Evolutionary conservation across 768 basidiomycete species (phyloP).

Genomic region (Tricholoma furcatifolium): DNA sequence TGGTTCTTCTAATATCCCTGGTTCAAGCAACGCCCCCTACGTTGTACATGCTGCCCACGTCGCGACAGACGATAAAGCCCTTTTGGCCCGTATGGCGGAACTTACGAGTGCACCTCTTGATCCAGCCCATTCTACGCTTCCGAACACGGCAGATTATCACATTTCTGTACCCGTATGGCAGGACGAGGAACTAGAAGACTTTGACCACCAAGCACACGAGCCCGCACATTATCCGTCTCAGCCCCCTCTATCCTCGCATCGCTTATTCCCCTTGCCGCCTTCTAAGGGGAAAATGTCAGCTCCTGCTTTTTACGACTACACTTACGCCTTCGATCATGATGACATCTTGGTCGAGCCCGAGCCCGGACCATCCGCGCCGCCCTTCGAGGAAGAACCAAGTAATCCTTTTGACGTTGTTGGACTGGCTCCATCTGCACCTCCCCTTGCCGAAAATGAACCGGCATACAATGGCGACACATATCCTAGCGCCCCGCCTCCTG

Average conservation of each 20-base stretch:
- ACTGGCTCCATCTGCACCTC: slow-evolving; percentile 46
- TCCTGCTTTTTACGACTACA: slow-evolving; percentile 39
- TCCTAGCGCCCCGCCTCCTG: slow-evolving; percentile 11
- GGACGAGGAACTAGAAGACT: slow-evolving; percentile 45
- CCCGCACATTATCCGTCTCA: slow-evolving; percentile 10
- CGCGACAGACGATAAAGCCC: slow-evolving; percentile 62
- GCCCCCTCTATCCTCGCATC: slow-evolving; percentile 21
- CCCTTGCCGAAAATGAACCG: slow-evolving; percentile 15
- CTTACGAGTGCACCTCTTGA: slow-evolving; percentile 53
- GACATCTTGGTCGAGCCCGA: slow-evolving; percentile 31
- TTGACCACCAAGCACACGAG: slow-evolving; percentile 19
- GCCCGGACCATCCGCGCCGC: slow-evolving; percentile 41
- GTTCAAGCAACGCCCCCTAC: slow-evolving; percentile 14
- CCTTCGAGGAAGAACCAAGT: slow-evolving; percentile 42
- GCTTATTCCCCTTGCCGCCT: slow-evolving; percentile 43
- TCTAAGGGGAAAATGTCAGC: slow-evolving; percentile 41
- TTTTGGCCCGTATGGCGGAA: slow-evolving; percentile 52
- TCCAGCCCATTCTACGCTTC: slow-evolving; percentile 12
- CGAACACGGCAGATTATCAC: slow-evolving; percentile 17
- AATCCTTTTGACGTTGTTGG: slow-evolving; percentile 28
- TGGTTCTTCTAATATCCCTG: slow-evolving; percentile 9
- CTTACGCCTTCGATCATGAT: slow-evolving; percentile 41
- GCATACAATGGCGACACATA: slow-evolving; percentile 12
- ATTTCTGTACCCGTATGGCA: slow-evolving; percentile 55
- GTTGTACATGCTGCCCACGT: slow-evolving; percentile 49